Evolutionary conservation across 2,329 filamentous ascomycete species (phyloP).

Genomic region (Ustulina deusta): DNA sequence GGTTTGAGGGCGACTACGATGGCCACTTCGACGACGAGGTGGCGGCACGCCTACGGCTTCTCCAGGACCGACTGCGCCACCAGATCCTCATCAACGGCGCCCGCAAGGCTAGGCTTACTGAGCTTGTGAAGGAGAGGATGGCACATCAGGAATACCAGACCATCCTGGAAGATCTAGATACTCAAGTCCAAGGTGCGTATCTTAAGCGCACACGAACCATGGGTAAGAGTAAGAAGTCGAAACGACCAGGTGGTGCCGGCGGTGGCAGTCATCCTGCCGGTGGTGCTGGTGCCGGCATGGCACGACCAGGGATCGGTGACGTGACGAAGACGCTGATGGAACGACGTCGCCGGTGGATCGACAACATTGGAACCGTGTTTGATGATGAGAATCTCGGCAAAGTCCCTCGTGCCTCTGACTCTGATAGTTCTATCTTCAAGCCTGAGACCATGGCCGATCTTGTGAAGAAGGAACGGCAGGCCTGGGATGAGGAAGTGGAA

Average conservation of each 20-base stretch:
- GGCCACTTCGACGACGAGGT: constrained; percentile 94
- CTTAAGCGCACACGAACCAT: constrained; percentile 94
- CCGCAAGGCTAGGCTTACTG: constrained; percentile 85
- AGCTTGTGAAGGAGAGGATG: constrained; percentile 91
- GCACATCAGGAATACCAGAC: constrained; percentile 97
- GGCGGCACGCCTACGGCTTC: constrained; percentile 84
- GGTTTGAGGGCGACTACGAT: constrained; percentile 80
- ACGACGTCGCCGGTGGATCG: constrained; percentile 86
- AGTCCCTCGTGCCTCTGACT: constrained; percentile 75
- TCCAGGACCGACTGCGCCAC: constrained; percentile 85
- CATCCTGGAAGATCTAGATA: constrained; percentile 95
- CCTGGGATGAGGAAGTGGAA: constrained; percentile 84
- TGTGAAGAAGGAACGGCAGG: constrained; percentile 80
- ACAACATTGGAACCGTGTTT: constrained; percentile 90
- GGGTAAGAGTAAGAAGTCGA: constrained; percentile 93
- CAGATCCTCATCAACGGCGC: constrained; percentile 91
- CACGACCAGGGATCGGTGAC: constrained; percentile 87
- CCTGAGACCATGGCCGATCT: constrained; percentile 77
- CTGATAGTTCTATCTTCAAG: constrained; percentile 78
- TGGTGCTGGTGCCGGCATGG: constrained; percentile 70
- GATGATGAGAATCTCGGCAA: constrained; percentile 80
- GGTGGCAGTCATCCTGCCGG: constrained; percentile 75
- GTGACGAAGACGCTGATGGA: constrained; percentile 94
- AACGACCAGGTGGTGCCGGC: constrained; percentile 79
- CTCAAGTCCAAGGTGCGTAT: constrained; percentile 93